Conservation (phyloP, 2,329 filamentous ascomycete genomes). For the Pseudogymnoascus sp. region DNA sequence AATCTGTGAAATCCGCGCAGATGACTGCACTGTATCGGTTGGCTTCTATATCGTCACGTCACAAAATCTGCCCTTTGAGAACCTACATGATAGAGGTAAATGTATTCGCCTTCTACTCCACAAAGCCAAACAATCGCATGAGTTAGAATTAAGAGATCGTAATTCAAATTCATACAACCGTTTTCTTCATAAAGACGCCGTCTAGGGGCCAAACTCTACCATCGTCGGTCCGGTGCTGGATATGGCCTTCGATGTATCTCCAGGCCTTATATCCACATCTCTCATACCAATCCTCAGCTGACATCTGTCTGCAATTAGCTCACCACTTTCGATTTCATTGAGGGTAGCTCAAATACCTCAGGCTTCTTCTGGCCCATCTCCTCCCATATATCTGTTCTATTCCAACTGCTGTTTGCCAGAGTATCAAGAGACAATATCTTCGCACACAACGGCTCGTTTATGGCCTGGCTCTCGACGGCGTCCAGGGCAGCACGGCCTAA, state of each 20-base stretch:
- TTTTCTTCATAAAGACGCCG: conserved; percentile 15
- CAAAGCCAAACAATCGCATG: background rate
- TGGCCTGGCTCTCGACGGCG: conserved; percentile 20
- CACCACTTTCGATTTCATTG: background rate
- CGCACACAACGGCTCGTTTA: conserved; percentile 21
- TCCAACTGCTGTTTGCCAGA: conserved; percentile 10
- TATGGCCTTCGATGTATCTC: conserved; percentile 10
- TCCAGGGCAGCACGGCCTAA: conserved; percentile 25
- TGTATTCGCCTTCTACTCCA: conserved; percentile 16
- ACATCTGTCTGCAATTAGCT: background rate
- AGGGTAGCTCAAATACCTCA: background rate
- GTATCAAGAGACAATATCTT: conserved; percentile 21
- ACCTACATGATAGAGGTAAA: conserved; percentile 40
- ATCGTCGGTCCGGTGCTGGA: background rate
- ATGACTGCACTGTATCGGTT: background rate
- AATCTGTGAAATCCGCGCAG: background rate
- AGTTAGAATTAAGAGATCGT: conserved; percentile 14
- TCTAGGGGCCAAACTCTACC: conserved; percentile 5
- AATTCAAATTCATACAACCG: background rate
- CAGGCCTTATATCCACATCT: conserved; percentile 13
- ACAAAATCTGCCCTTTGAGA: background rate
- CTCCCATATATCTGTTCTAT: conserved; percentile 5
- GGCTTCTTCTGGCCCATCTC: background rate
- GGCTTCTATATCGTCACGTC: background rate
- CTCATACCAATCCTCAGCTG: conserved; percentile 12